A percentile compares a stretch with the other conserved stretches of the same genome.
Conservation (phyloP, 345 rosid species). For the Euphorbia lathyris region DNA sequence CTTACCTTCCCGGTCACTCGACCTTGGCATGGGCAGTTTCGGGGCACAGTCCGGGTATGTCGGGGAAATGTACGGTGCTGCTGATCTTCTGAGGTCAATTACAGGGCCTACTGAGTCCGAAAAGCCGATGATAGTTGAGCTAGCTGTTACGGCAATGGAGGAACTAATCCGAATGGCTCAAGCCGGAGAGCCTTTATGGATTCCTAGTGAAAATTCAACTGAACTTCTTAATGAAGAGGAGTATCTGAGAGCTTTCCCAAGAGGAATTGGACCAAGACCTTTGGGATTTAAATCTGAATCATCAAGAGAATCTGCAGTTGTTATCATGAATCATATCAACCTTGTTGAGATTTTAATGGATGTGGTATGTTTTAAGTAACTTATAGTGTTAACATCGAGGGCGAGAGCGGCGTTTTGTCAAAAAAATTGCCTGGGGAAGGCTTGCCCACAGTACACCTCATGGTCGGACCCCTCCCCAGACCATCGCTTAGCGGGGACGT, state of each 20-base stretch:
- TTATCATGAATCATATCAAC: conserved; percentile 76
- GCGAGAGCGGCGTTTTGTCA: too few relatives aligned
- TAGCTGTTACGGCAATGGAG: conserved; percentile 96
- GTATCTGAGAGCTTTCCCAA: conserved; percentile 69
- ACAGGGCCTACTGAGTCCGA: conserved; percentile 72
- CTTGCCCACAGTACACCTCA: too few relatives aligned
- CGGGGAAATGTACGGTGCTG: conserved; percentile 71
- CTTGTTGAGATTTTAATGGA: conserved; percentile 97
- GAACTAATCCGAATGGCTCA: conserved; percentile 85
- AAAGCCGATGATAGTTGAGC: conserved; percentile 84
- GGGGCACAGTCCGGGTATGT: conserved; percentile 55
- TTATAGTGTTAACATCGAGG: not conserved
- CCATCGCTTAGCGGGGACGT: too few relatives aligned
- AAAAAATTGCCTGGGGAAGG: too few relatives aligned
- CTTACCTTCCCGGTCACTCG: conserved; percentile 49
- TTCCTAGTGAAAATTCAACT: conserved; percentile 33
- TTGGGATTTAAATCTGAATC: conserved; percentile 77
- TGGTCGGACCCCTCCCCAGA: too few relatives aligned
- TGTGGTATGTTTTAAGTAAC: conserved; percentile 45
- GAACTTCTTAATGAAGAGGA: conserved; percentile 76
- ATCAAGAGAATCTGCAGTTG: conserved; percentile 74
- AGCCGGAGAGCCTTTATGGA: conserved; percentile 77
- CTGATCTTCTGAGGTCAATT: conserved; percentile 54
- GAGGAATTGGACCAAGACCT: conserved; percentile 80
- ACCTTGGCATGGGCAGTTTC: conserved; percentile 47